These are phyloP conservation scores for Pittosporum tobira DNA, from an alignment of 129 eudicot genomes.

Conservation along the genomic window DNA sequence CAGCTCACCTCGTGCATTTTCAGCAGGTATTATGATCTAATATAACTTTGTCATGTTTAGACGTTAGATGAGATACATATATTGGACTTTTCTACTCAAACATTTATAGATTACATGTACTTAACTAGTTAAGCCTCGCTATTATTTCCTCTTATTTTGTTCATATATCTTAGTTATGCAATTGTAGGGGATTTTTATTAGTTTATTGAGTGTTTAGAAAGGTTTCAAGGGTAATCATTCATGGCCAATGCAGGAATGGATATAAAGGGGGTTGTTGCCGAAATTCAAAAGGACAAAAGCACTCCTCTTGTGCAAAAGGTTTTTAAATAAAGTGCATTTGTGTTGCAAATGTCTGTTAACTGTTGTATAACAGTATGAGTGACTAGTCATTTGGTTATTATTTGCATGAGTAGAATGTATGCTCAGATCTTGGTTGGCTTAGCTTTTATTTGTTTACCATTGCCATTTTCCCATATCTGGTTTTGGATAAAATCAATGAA, in stretches of 20 bases:
- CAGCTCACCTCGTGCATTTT: conserved; percentile 90
- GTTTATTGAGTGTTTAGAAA: conserved; percentile 13
- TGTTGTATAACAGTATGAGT: conserved; percentile 1
- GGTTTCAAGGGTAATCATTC: conserved; percentile 42
- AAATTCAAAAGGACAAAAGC: conserved; percentile 85
- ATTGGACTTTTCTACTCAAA: background rate
- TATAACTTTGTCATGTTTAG: background rate
- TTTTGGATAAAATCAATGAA: background rate
- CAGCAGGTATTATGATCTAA: conserved; percentile 50
- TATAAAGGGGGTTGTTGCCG: conserved; percentile 97
- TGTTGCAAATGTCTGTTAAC: background rate
- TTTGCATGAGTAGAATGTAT: conserved; percentile 3
- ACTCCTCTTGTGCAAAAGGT: conserved; percentile 96
- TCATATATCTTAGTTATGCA: conserved; percentile 5
- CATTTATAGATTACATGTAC: background rate
- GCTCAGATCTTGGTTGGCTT: background rate
- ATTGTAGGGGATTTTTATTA: background rate
- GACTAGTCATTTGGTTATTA: background rate
- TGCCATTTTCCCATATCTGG: background rate
- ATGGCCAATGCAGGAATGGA: conserved; percentile 93
- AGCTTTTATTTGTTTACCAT: background rate
- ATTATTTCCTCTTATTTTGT: conserved; percentile 5
- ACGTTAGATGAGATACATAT: background rate
- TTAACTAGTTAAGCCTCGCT: background rate
- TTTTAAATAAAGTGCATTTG: conserved; percentile 7